Evolutionary conservation across 805 yeast genomes (phyloP), one percentile per base, ranked within the genome.

Genomic region (Kuraishia cidri): DNA sequence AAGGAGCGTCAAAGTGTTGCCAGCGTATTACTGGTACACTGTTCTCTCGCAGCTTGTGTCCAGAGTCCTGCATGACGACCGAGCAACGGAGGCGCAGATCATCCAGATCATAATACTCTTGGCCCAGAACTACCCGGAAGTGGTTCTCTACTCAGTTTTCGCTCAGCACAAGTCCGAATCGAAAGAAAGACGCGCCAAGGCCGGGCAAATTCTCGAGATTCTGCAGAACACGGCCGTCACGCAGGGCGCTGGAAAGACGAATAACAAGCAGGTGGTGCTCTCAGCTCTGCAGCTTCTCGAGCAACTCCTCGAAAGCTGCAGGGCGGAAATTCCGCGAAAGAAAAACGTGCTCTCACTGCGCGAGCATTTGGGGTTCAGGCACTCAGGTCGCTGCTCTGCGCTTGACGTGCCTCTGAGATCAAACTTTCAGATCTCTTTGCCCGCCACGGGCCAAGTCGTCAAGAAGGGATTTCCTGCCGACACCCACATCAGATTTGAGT

Each of bases 41-140:
- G 94, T 86, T 0, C 60, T 90, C 14, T 83, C 97, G 0, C 97
- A 92, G 50, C 51, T 92, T 23, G 58, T 90, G 4, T 86, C 97
- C 0, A 66, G 97, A 44, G 64, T 88, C 37, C 62, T 73, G 1
- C 92, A 84, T 45, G 59, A 68, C 1, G 77, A 80, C 40, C 54
- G 56, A 2, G 60, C 63, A 0, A 75, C 92, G 0, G 69, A 66
- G 19, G 66, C 64, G 2, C 54, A 77, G 14, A 63, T 92, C 11
- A 54, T 69, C 33, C 55, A 60, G n/a, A 71, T 90, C 15, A 59
- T 88, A 8, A 58, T 69, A 10, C 56, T 63, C 10, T 65, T 90
- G 9, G 64, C 80, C 0, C 56, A 58, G 20, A 63, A 70, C 16
- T 92, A 86, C 50, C 95, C 97, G 0, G 69, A 73, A 12, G 90